Evolutionary conservation across 2,329 filamentous ascomycete genomes (phyloP).

Genomic region (Cladobotryum protrusum): DNA sequence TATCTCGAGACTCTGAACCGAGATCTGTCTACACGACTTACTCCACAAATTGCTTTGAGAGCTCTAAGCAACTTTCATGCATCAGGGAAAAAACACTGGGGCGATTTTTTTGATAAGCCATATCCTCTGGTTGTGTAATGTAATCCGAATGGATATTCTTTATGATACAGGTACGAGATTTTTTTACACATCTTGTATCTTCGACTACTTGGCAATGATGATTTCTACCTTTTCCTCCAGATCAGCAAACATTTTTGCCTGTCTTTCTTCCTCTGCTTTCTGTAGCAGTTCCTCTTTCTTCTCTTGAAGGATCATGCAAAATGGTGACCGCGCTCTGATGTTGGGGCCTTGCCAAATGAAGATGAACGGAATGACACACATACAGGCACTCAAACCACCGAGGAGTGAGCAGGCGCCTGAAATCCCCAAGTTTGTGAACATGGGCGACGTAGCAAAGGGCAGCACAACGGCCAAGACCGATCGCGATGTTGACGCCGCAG

Average conservation of each 20-base stretch:
- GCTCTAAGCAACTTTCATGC: too few species aligned
- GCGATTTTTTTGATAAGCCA: neutral
- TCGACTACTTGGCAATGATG: neutral
- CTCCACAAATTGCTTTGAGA: too few species aligned
- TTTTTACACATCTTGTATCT: neutral
- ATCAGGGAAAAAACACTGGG: too few species aligned
- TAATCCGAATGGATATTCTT: too few species aligned
- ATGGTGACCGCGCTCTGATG: neutral
- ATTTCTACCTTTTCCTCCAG: too few species aligned
- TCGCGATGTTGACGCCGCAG: constrained; percentile 15
- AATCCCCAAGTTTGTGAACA: constrained; percentile 10
- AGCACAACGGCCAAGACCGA: constrained; percentile 14
- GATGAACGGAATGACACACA: constrained; percentile 9
- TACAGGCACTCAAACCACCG: constrained; percentile 2
- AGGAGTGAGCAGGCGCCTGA: constrained; percentile 11
- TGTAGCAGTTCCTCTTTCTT: neutral
- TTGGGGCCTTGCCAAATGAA: constrained; percentile 5
- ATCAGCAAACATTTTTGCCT: too few species aligned
- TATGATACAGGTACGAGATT: neutral
- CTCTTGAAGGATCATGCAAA: neutral
- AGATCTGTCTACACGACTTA: too few species aligned
- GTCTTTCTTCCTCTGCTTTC: too few species aligned
- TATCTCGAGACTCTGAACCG: too few species aligned
- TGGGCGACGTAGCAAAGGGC: constrained; percentile 8
- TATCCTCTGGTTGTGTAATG: neutral